phyloP scores from a whole-genome alignment of 2,329 filamentous ascomycete genomes.

The Onygenales sp. region DNA sequence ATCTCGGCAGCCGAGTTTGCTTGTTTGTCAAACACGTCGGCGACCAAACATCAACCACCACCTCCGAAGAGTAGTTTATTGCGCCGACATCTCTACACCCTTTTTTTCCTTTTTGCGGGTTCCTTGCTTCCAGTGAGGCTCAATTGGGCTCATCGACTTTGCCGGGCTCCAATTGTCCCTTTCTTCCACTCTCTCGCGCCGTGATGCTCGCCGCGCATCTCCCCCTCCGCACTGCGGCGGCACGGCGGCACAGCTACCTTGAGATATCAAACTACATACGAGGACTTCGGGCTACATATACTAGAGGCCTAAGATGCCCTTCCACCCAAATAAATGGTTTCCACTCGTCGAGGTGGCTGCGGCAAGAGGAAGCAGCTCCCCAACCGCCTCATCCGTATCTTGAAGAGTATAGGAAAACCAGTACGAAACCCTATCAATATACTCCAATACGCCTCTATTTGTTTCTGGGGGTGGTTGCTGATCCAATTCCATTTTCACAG shows the following conservation, averaged over 20 bases:
- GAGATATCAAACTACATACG: slow-evolving; percentile 29
- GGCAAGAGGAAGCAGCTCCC: slow-evolving; percentile 12
- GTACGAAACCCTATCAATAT: slow-evolving; percentile 21
- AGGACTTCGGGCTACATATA: slow-evolving; percentile 8
- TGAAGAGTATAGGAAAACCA: slow-evolving; percentile 37
- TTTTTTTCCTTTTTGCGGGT: neutral
- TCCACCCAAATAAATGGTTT: slow-evolving; percentile 2
- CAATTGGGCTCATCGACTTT: neutral
- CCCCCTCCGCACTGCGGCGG: slow-evolving; percentile 12
- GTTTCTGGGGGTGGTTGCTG: neutral
- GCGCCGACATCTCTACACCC: neutral
- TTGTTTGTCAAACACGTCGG: slow-evolving; percentile 3
- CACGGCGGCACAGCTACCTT: slow-evolving; percentile 25
- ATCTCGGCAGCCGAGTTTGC: slow-evolving; percentile 3
- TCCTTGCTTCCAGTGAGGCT: neutral
- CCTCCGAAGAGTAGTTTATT: neutral
- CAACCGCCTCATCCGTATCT: slow-evolving; percentile 20
- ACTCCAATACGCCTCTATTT: neutral
- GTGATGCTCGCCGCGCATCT: slow-evolving; percentile 16
- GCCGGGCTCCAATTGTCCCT: neutral
- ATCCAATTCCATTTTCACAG: slow-evolving; percentile 19
- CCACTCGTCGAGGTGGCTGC: slow-evolving; percentile 6
- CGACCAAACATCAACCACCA: neutral
- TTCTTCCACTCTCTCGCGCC: neutral
- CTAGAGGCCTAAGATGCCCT: slow-evolving; percentile 1